These are phyloP conservation scores for Quercus rubra DNA, from an alignment of 306 rosid genomes.

Conservation along the genomic window DNA sequence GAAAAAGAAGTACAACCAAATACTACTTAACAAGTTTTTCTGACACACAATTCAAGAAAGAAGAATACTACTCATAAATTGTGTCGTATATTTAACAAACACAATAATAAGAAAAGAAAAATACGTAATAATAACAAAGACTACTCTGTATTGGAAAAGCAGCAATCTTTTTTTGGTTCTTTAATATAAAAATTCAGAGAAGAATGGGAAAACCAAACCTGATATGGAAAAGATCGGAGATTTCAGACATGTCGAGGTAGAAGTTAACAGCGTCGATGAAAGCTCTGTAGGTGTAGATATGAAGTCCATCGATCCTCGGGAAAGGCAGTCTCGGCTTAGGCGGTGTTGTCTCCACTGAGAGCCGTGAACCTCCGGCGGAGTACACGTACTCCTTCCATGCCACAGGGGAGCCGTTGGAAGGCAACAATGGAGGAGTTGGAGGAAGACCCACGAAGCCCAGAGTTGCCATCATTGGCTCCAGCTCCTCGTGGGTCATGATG, in stretches of 20 bases:
- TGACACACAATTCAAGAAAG: too few relatives aligned
- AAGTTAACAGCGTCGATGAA: slow-evolving; percentile 48
- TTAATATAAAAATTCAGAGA: too few relatives aligned
- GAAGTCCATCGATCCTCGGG: slow-evolving; percentile 57
- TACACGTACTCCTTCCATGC: slow-evolving; percentile 45
- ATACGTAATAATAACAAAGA: too few relatives aligned
- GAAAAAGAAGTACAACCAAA: too few relatives aligned
- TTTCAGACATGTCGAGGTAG: slow-evolving; percentile 39
- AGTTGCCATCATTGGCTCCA: slow-evolving; percentile 53
- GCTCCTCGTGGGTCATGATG: slow-evolving; percentile 57
- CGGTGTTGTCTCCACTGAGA: slow-evolving; percentile 3
- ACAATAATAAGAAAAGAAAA: too few relatives aligned
- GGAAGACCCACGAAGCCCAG: slow-evolving; percentile 45
- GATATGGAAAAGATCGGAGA: slow-evolving; percentile 58
- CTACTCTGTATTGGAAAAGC: too few relatives aligned
- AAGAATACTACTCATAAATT: too few relatives aligned
- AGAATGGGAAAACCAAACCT: slow-evolving; percentile 15
- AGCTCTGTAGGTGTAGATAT: slow-evolving; percentile 44
- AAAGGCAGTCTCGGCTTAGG: slow-evolving; percentile 43
- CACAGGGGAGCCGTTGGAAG: background rate
- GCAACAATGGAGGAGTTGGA: background rate
- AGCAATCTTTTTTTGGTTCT: too few relatives aligned
- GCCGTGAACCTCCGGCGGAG: slow-evolving; percentile 22
- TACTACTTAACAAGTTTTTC: too few relatives aligned
- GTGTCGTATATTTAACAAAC: too few relatives aligned